Conservation (phyloP, 1,284 basidiomycete genomes). For the Malassezia globosa region DNA sequence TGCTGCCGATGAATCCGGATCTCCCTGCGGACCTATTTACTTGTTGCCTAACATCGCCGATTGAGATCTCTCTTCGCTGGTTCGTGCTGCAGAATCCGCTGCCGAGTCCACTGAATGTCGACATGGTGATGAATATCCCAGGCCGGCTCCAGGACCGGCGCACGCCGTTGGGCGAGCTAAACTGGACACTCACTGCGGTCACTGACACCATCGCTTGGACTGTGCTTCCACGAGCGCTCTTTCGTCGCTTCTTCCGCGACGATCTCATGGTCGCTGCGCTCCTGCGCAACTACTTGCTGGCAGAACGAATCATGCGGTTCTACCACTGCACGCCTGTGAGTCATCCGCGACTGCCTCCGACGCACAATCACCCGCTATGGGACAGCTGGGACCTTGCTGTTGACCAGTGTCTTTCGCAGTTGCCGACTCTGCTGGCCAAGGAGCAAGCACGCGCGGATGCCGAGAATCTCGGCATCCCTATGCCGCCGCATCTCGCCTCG, state of each 20-base stretch:
- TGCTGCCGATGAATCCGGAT: conserved; percentile 86
- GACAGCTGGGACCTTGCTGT: conserved; percentile 95
- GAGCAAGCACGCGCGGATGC: conserved; percentile 52
- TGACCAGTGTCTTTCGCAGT: conserved; percentile 83
- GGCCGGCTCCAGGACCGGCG: conserved; percentile 91
- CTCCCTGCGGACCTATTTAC: conserved; percentile 95
- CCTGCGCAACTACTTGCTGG: conserved; percentile 90
- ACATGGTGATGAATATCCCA: conserved; percentile 89
- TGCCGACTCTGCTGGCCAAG: conserved; percentile 72
- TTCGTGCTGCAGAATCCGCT: conserved; percentile 80
- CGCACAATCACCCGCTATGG: conserved; percentile 92
- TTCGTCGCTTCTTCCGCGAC: conserved; percentile 85
- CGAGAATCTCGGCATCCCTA: conserved; percentile 40
- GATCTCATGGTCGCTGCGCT: conserved; percentile 90
- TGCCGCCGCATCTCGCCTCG: conserved; percentile 45
- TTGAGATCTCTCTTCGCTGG: conserved; percentile 90
- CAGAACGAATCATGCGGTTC: conserved; percentile 95
- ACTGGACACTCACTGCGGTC: conserved; percentile 98
- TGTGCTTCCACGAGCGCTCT: conserved; percentile 81
- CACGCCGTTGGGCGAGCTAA: conserved; percentile 89
- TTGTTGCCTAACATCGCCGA: conserved; percentile 90
- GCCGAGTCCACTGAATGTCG: conserved; percentile 54
- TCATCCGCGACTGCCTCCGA: conserved; percentile 76
- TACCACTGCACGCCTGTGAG: conserved; percentile 96
- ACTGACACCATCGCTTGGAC: conserved; percentile 99